These are phyloP conservation scores for Aureobasidium zeae DNA, from an alignment of 2,329 filamentous ascomycete genomes.

Conservation along the genomic window DNA sequence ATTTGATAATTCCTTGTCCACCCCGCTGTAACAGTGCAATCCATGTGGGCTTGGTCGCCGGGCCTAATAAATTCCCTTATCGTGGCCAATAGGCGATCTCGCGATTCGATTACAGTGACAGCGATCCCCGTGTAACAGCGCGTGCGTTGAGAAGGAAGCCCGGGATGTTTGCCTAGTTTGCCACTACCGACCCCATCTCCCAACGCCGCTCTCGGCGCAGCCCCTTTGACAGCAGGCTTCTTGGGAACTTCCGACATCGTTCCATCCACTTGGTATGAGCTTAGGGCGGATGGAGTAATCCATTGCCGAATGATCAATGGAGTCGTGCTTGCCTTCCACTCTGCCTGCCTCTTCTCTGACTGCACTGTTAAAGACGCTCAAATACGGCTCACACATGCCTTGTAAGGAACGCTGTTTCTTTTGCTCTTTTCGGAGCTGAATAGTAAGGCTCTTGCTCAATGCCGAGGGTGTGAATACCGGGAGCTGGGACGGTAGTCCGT, in stretches of 20 bases:
- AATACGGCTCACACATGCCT: too few species aligned
- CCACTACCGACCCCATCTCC: not conserved
- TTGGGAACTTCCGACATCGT: constrained; percentile 3
- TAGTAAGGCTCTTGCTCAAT: too few species aligned
- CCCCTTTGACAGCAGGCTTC: not conserved
- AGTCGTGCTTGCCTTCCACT: too few species aligned
- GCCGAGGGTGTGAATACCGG: too few species aligned
- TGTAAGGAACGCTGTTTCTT: too few species aligned
- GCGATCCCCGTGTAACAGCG: constrained; percentile 14
- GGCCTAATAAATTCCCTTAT: constrained; percentile 14
- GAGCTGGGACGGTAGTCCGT: too few species aligned
- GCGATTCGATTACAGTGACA: constrained; percentile 13
- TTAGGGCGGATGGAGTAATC: constrained; percentile 1
- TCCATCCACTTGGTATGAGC: constrained; percentile 3
- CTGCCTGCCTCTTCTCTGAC: too few species aligned
- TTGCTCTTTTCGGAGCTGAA: too few species aligned
- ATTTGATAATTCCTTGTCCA: constrained; percentile 13
- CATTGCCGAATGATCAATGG: constrained; percentile 4
- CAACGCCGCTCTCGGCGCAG: constrained; percentile 11
- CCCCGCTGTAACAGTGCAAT: constrained; percentile 3
- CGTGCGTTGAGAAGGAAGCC: not conserved
- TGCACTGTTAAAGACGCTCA: too few species aligned
- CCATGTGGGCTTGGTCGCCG: constrained; percentile 11
- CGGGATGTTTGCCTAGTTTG: constrained; percentile 9
- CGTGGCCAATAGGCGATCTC: constrained; percentile 12